These are phyloP conservation scores for Tylopilus orsonianus DNA, from an alignment of 1,284 basidiomycete species.

Conservation along the genomic window DNA sequence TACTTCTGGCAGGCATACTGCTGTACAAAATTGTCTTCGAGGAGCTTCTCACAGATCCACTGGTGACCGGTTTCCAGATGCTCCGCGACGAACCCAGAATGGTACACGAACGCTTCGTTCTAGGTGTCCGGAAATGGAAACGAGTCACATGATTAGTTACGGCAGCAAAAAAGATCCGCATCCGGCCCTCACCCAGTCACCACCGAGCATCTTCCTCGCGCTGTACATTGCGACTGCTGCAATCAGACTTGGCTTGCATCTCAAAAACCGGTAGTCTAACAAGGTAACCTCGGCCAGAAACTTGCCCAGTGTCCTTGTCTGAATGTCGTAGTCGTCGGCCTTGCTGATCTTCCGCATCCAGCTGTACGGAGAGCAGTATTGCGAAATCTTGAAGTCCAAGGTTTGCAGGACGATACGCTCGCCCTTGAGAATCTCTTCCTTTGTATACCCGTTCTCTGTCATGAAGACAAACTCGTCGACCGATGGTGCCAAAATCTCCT, in stretches of 20 bases:
- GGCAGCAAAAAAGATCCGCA: slow-evolving; percentile 17
- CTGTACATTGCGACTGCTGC: slow-evolving; percentile 99
- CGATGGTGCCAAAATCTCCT: slow-evolving; percentile 94
- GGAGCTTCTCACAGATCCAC: slow-evolving; percentile 83
- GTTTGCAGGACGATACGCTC: slow-evolving; percentile 95
- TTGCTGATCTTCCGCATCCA: slow-evolving; percentile 99
- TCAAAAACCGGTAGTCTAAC: slow-evolving; percentile 90
- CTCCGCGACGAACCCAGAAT: slow-evolving; percentile 91
- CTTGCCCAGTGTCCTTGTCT: slow-evolving; percentile 95
- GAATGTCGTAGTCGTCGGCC: slow-evolving; percentile 98
- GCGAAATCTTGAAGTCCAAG: slow-evolving; percentile 92
- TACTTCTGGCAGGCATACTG: slow-evolving; percentile 97
- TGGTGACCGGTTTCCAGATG: slow-evolving; percentile 85
- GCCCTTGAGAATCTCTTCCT: slow-evolving; percentile 97
- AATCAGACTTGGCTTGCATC: slow-evolving; percentile 90
- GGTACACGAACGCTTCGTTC: slow-evolving; percentile 91
- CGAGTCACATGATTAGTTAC: slow-evolving; percentile 50
- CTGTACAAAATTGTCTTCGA: slow-evolving; percentile 77
- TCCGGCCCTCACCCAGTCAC: slow-evolving; percentile 80
- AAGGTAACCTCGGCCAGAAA: slow-evolving; percentile 97
- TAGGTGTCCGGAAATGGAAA: slow-evolving; percentile 39
- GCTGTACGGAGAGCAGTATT: slow-evolving; percentile 98
- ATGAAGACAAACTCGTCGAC: slow-evolving; percentile 97
- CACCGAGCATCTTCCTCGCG: slow-evolving; percentile 87
- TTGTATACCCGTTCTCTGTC: slow-evolving; percentile 92